Percentiles rank a stretch among this genome's conserved stretches.
phyloP scores from a whole-genome alignment of 352 stramenopile genomes.

The Globisporangium recalcitrans region DNA sequence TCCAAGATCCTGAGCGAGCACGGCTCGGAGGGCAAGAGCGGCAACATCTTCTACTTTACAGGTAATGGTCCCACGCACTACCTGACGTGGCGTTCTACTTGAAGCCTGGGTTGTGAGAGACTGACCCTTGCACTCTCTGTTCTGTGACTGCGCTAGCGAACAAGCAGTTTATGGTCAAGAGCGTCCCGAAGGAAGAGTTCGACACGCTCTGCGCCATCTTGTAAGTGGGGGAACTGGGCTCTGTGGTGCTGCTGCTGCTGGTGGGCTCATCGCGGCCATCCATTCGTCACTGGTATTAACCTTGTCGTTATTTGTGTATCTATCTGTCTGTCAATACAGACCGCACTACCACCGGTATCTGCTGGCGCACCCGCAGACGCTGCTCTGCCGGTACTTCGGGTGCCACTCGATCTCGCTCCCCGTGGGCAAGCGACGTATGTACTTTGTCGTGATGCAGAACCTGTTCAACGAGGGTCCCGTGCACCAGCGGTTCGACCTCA shows the following conservation, averaged over 20 bases:
- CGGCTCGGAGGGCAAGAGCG: slow-evolving; percentile 77
- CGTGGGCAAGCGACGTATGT: slow-evolving; percentile 80
- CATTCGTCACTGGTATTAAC: no score
- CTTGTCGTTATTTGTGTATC: not conserved
- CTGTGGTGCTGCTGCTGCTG: no score
- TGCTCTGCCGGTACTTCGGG: slow-evolving; percentile 79
- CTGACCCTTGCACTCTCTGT: slow-evolving; percentile 4
- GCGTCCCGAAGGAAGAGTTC: slow-evolving; percentile 81
- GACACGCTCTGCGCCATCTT: slow-evolving; percentile 75
- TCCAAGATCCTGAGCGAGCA: slow-evolving; percentile 68
- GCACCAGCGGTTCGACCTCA: slow-evolving; percentile 80
- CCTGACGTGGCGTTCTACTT: not conserved
- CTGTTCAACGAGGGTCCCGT: slow-evolving; percentile 75
- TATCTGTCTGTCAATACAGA: slow-evolving; percentile 4
- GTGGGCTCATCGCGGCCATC: not conserved
- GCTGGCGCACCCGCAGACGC: slow-evolving; percentile 63
- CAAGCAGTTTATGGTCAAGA: slow-evolving; percentile 88
- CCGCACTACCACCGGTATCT: slow-evolving; percentile 80
- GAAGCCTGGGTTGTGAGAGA: not conserved
- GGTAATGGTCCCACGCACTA: no score
- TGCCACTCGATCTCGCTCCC: slow-evolving; percentile 84
- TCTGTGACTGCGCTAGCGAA: slow-evolving; percentile 37
- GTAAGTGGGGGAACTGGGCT: slow-evolving; percentile 21
- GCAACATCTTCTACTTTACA: slow-evolving; percentile 88
- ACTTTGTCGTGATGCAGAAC: slow-evolving; percentile 88